phyloP scores from a whole-genome alignment of 352 stramenopile genomes.

The Phytophthora europaea region DNA sequence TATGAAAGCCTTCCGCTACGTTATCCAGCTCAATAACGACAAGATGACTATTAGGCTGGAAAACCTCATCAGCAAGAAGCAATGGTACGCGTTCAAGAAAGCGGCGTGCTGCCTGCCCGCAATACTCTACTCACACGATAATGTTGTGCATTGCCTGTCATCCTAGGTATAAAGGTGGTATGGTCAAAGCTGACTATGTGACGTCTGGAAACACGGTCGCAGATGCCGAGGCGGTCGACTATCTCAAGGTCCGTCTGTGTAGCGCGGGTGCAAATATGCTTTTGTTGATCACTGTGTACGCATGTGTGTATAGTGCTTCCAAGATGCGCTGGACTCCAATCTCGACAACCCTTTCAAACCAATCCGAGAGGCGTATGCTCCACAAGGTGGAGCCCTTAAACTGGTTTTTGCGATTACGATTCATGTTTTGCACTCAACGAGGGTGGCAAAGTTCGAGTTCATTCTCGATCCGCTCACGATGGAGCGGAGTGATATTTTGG shows the following conservation, averaged over 20 bases:
- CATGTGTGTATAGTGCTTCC: constrained; percentile 25
- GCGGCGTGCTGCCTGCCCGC: too few relatives aligned
- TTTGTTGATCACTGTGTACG: neutral
- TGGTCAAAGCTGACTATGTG: constrained; percentile 18
- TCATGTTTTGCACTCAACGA: constrained; percentile 7
- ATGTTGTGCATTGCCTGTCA: neutral
- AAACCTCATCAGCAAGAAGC: neutral
- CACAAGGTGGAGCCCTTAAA: neutral
- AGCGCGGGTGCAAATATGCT: too few relatives aligned
- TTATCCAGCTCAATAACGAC: neutral
- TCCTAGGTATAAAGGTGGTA: constrained; percentile 27
- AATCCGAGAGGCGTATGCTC: constrained; percentile 1
- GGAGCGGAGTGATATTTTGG: neutral
- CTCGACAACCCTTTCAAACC: neutral
- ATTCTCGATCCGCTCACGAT: constrained; percentile 16
- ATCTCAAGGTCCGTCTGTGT: constrained; percentile 18
- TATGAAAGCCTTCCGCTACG: constrained; percentile 24
- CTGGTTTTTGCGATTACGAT: constrained; percentile 18
- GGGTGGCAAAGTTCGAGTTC: constrained; percentile 25
- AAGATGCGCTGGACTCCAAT: constrained; percentile 16
- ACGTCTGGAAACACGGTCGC: constrained; percentile 22
- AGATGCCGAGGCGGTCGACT: constrained; percentile 6
- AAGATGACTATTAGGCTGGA: neutral
- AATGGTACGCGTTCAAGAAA: neutral
- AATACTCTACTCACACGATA: neutral